Percentiles rank a stretch among this genome's conserved stretches.
Evolutionary conservation across 2,329 filamentous ascomycete genomes (phyloP).

Genomic region (Metarhizium guizhouense): DNA sequence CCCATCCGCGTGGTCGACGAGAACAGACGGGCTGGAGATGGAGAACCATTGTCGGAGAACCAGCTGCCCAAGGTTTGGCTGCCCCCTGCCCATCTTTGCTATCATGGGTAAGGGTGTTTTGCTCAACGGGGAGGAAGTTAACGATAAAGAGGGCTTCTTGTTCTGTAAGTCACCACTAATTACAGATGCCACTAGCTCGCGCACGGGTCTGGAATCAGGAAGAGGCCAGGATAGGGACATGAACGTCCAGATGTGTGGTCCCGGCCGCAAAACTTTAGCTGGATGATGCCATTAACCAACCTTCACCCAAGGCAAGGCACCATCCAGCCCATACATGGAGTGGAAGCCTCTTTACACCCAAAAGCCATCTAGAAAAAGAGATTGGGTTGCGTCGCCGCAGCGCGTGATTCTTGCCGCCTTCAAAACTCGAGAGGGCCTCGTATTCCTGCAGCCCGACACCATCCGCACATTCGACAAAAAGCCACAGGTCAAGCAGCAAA

Average conservation of each 20-base stretch:
- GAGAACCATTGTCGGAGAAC: not conserved
- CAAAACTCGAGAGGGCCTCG: not conserved
- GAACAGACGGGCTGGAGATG: not conserved
- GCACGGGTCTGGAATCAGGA: too few relatives aligned
- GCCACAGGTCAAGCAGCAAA: not conserved
- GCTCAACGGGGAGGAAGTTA: not conserved
- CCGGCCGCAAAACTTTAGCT: too few relatives aligned
- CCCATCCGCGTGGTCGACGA: not conserved
- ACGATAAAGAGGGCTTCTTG: not conserved
- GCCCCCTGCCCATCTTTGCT: not conserved
- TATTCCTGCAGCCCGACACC: not conserved
- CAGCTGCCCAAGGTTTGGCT: not conserved
- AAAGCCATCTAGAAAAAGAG: not conserved
- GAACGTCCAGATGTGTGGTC: too few relatives aligned
- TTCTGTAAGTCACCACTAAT: not conserved
- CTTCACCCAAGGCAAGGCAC: too few relatives aligned
- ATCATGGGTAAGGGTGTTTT: not conserved
- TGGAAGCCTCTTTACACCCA: not conserved
- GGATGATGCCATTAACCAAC: too few relatives aligned
- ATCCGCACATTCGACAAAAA: not conserved
- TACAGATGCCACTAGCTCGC: too few relatives aligned
- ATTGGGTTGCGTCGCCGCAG: not conserved
- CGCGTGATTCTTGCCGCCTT: not conserved
- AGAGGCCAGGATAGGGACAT: too few relatives aligned
- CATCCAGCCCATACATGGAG: too few relatives aligned